A percentile compares a stretch with the other conserved stretches of the same genome.
Evolutionary conservation across 2,329 filamentous ascomycete genomes (phyloP).

Genomic region (Epichloe brachyelytri): DNA sequence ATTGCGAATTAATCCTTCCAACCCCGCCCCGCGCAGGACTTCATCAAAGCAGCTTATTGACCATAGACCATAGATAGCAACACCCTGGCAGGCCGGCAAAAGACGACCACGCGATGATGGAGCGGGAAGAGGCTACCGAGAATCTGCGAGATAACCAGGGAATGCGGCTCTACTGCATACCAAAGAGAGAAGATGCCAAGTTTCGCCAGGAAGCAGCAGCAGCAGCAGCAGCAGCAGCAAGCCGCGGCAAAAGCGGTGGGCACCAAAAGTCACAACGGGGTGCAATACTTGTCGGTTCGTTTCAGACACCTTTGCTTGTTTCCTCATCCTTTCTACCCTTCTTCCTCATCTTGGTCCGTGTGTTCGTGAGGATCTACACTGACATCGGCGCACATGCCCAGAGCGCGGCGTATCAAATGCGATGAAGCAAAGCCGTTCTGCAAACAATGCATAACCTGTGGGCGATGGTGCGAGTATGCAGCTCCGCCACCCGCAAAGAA

Average conservation of each 20-base stretch:
- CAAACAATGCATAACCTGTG: slow-evolving; percentile 3
- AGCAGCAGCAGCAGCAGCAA: not conserved
- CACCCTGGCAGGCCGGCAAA: not conserved
- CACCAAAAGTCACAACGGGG: slow-evolving; percentile 3
- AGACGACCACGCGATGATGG: not conserved
- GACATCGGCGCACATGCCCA: not conserved
- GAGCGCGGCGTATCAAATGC: slow-evolving; percentile 2
- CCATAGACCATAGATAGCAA: too few species aligned
- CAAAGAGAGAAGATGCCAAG: not conserved
- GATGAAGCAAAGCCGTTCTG: slow-evolving; percentile 4
- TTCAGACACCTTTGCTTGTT: too few species aligned
- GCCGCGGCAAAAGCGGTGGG: slow-evolving; percentile 4
- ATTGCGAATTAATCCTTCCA: not conserved
- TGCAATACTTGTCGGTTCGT: slow-evolving; percentile 6
- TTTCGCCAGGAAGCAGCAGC: not conserved
- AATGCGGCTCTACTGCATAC: not conserved
- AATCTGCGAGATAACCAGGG: not conserved
- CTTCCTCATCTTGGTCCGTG: not conserved
- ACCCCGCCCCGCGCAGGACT: not conserved
- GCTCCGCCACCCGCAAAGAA: not conserved
- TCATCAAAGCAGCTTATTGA: not conserved
- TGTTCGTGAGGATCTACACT: not conserved
- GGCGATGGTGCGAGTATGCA: slow-evolving; percentile 3
- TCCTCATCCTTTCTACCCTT: too few species aligned
- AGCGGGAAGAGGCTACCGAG: not conserved